Evolutionary conservation across 2,329 filamentous ascomycete species (phyloP).

Genomic region (Diaporthe velutina): DNA sequence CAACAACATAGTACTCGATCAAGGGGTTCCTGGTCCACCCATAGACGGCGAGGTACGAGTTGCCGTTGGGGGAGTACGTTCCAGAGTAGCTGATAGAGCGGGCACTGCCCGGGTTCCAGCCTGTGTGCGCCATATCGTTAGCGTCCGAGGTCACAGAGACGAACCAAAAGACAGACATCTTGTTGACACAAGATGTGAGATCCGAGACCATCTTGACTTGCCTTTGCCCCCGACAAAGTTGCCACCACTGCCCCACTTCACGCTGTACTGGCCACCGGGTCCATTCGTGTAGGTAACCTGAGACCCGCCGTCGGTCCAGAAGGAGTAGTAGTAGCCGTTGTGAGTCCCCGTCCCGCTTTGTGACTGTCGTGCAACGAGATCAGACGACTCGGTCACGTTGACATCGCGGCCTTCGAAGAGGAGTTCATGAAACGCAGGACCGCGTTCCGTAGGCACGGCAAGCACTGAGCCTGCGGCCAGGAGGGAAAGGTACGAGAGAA

Average conservation of each 20-base stretch:
- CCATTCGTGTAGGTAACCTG: conserved; percentile 68
- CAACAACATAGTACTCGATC: conserved; percentile 53
- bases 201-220: conserved; percentile 48
- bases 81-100: conserved; percentile 43
- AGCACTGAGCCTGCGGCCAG: conserved; percentile 1
- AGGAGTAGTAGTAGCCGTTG: conserved; percentile 72
- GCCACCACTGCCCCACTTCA: conserved; percentile 61
- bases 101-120: conserved; percentile 41
- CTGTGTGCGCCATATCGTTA: neutral
- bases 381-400: conserved; percentile 17
- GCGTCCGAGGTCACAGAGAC: neutral
- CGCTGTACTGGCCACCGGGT: conserved; percentile 61
- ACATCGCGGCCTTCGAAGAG: conserved; percentile 3
- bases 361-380: conserved; percentile 15
- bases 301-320: conserved; percentile 68
- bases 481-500: neutral
- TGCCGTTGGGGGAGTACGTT: conserved; percentile 44
- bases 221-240: conserved; percentile 65
- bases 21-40: conserved; percentile 55
- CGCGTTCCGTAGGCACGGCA: conserved; percentile 19
- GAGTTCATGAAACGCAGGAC: conserved; percentile 13
- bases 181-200: conserved; percentile 43
- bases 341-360: conserved; percentile 58
- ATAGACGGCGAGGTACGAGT: conserved; percentile 49
- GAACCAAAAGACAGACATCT: too few relatives aligned